These are phyloP conservation scores for Blastobotrys apis DNA, from an alignment of 1,139 yeast genomes.

Conservation along the genomic window DNA sequence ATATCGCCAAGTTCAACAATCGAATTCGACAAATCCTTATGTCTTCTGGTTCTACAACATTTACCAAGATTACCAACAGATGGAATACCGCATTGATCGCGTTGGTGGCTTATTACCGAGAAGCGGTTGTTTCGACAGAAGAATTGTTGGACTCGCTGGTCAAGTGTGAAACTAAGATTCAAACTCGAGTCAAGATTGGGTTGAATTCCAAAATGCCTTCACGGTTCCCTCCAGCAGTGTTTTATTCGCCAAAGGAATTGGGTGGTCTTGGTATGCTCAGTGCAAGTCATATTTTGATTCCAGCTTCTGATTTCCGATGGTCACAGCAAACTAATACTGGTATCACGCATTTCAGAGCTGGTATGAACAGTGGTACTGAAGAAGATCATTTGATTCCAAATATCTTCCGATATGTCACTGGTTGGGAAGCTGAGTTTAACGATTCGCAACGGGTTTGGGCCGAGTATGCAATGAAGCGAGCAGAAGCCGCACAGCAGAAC, in stretches of 20 bases:
- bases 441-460: conserved; percentile 99
- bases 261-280: conserved; percentile 98
- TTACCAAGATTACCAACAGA: conserved; percentile 88
- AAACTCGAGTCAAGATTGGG: conserved; percentile 91
- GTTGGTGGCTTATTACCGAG: conserved; percentile 83
- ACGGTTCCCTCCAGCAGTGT: conserved; percentile 97
- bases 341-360: conserved; percentile 89
- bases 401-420: conserved; percentile 81
- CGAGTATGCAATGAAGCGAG: conserved; percentile 86
- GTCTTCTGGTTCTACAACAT: conserved; percentile 95
- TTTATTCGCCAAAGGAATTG: conserved; percentile 92
- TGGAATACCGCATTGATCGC: conserved; percentile 95
- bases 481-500: conserved; percentile 81
- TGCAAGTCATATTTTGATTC: conserved; percentile 92
- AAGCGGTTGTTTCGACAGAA: conserved; percentile 85
- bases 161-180: conserved; percentile 88
- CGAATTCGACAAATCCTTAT: conserved; percentile 84
- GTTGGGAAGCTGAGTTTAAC: conserved; percentile 94
- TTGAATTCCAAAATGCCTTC: conserved; percentile 98
- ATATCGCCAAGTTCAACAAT: conserved; percentile 74
- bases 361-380: conserved; percentile 77
- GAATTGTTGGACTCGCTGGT: conserved; percentile 75
- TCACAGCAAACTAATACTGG: conserved; percentile 94
- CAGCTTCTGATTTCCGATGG: conserved; percentile 89
- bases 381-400: conserved; percentile 81